Percentiles rank a stretch among this genome's conserved stretches.
These are phyloP conservation scores for Talaromyces stipitatus DNA, from an alignment of 495 filamentous ascomycete genomes.

Conservation along the genomic window DNA sequence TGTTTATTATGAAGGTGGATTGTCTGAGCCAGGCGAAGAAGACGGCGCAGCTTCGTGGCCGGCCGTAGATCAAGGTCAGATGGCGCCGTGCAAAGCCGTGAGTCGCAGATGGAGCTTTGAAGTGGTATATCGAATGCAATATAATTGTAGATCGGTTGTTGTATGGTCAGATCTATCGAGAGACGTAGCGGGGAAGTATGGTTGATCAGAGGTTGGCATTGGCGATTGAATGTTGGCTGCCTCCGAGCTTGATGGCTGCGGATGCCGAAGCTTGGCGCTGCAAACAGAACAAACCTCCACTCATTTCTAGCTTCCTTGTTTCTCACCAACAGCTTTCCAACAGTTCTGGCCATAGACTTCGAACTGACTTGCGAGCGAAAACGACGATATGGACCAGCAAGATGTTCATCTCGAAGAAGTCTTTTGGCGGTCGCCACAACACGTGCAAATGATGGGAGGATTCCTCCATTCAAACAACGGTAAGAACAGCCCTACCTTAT, in stretches of 20 bases:
- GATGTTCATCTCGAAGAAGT: slow-evolving; percentile 69
- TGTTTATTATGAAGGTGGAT: not conserved
- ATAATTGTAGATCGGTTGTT: not conserved
- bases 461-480: slow-evolving; percentile 44
- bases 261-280: slow-evolving; percentile 11
- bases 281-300: slow-evolving; percentile 30
- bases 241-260: not conserved
- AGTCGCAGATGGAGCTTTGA: not conserved
- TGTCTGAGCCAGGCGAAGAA: not conserved
- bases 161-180: not conserved
- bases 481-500: slow-evolving; percentile 11
- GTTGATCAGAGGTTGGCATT: not conserved
- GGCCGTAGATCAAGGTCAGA: not conserved
- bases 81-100: not conserved
- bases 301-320: slow-evolving; percentile 2
- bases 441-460: slow-evolving; percentile 53
- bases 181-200: not conserved
- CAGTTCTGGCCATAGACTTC: not conserved
- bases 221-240: not conserved
- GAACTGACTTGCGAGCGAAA: no score
- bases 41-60: not conserved
- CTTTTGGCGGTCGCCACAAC: slow-evolving; percentile 58
- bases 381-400: slow-evolving; percentile 30
- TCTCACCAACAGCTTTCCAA: not conserved
- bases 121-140: not conserved